Evolutionary conservation across 2,329 filamentous ascomycete species (phyloP).

Genomic region (Diaporthe sp.): DNA sequence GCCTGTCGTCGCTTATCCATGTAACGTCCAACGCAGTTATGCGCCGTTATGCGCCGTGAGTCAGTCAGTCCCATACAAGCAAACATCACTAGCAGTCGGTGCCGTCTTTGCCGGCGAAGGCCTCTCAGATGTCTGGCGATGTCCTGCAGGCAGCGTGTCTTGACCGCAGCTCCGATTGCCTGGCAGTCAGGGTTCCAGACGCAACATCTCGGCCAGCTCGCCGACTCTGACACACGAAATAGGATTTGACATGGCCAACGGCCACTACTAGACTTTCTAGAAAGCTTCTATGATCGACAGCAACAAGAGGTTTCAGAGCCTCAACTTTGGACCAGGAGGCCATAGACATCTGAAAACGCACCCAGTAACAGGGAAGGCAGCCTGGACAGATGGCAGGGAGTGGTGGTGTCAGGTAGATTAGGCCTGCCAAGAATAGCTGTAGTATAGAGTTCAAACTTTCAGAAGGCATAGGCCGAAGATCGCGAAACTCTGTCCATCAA

Average conservation of each 20-base stretch:
- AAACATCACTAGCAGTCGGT: neutral
- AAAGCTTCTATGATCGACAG: conserved; percentile 29
- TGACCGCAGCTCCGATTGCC: neutral
- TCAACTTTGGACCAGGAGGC: conserved; percentile 1
- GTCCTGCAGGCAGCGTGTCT: neutral
- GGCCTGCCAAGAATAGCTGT: conserved; percentile 25
- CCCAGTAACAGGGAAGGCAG: conserved; percentile 7
- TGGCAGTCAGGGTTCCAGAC: neutral
- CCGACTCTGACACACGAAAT: neutral
- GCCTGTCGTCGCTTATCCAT: conserved; percentile 25
- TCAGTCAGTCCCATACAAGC: neutral
- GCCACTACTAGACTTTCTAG: conserved; percentile 19
- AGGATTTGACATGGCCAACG: conserved; percentile 16
- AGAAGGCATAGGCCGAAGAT: conserved; percentile 33
- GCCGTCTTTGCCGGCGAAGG: neutral
- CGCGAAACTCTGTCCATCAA: conserved; percentile 30
- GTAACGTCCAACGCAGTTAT: neutral
- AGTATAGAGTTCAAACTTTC: conserved; percentile 16
- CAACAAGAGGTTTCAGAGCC: conserved; percentile 17
- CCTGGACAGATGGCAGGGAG: neutral
- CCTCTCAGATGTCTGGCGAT: neutral
- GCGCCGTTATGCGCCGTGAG: conserved; percentile 19
- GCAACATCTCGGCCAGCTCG: conserved; percentile 19
- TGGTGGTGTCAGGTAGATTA: conserved; percentile 14
- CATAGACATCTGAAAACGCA: neutral